Conservation (phyloP, 768 basidiomycete genomes). For the Leccinum uliginosum region DNA sequence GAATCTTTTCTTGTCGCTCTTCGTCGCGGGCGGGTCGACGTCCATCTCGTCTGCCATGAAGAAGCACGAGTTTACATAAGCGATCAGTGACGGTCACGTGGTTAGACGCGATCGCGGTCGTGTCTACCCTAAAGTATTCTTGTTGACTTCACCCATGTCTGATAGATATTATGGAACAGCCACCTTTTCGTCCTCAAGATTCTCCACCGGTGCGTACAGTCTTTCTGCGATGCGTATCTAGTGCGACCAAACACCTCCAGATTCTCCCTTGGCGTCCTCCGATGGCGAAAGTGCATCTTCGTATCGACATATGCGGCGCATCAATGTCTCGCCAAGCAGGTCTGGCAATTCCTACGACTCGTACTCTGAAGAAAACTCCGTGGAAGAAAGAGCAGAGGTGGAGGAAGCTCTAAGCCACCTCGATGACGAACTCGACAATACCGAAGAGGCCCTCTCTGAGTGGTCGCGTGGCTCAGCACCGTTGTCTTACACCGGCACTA, state of each 20-base stretch:
- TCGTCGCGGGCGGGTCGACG: constrained; percentile 50
- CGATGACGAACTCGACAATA: constrained; percentile 62
- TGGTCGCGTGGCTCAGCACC: constrained; percentile 52
- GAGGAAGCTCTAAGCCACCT: constrained; percentile 63
- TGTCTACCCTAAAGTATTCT: constrained; percentile 35
- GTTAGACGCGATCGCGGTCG: constrained; percentile 34
- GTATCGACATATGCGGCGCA: constrained; percentile 45
- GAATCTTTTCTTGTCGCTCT: constrained; percentile 78
- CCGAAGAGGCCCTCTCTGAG: constrained; percentile 60
- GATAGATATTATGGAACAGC: constrained; percentile 59
- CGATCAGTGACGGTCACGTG: constrained; percentile 29
- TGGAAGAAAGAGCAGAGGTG: constrained; percentile 50
- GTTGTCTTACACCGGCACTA: constrained; percentile 30
- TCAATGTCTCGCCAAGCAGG: constrained; percentile 51
- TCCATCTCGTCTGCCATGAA: constrained; percentile 64
- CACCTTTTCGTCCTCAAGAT: constrained; percentile 55
- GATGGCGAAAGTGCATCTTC: constrained; percentile 45
- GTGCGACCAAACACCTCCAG: constrained; percentile 26
- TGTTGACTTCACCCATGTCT: constrained; percentile 39
- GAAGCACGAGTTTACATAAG: constrained; percentile 15
- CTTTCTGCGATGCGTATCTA: neutral
- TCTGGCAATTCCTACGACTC: constrained; percentile 41
- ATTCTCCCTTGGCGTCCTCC: constrained; percentile 44
- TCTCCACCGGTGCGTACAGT: constrained; percentile 54
- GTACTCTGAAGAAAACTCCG: constrained; percentile 53